phyloP scores from a whole-genome alignment of 1,139 yeast species.

The Hyphopichia pseudoburtonii region DNA sequence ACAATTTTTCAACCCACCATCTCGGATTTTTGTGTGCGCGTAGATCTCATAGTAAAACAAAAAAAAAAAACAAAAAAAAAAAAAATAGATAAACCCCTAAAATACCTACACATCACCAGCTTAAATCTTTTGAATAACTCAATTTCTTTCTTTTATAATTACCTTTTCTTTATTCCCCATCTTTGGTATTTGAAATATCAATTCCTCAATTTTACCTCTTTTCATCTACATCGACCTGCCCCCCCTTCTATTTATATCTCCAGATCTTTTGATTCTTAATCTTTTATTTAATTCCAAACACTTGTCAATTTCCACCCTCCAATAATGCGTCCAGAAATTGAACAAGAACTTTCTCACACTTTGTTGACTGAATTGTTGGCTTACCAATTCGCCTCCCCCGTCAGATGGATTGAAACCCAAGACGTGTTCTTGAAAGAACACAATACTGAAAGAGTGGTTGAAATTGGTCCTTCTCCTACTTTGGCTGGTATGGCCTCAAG shows the following conservation, averaged over 20 bases:
- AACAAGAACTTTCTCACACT: constrained; percentile 95
- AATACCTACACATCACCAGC: no score
- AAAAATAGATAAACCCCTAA: no score
- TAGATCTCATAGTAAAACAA: no score
- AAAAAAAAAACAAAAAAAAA: no score
- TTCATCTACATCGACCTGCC: not conserved
- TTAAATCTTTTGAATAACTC: no score
- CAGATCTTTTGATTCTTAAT: not conserved
- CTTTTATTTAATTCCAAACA: no score
- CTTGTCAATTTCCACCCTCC: not conserved
- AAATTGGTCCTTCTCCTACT: constrained; percentile 98
- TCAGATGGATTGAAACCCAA: constrained; percentile 99
- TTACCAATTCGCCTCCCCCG: constrained; percentile 98
- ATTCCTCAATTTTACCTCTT: not conserved
- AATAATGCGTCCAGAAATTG: constrained; percentile 93
- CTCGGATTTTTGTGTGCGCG: no score
- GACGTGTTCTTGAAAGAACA: constrained; percentile 92
- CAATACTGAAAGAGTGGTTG: constrained; percentile 96
- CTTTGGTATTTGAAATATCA: not conserved
- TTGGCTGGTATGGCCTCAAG: constrained; percentile 98
- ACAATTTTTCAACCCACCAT: no score
- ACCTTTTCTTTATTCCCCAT: not conserved
- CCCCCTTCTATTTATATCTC: not conserved
- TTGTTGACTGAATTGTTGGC: constrained; percentile 93
- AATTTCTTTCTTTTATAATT: not conserved